A percentile compares a stretch with the other conserved stretches of the same genome.
Conservation (phyloP, 2,329 filamentous ascomycete species). For the Aspergillus proliferans region DNA sequence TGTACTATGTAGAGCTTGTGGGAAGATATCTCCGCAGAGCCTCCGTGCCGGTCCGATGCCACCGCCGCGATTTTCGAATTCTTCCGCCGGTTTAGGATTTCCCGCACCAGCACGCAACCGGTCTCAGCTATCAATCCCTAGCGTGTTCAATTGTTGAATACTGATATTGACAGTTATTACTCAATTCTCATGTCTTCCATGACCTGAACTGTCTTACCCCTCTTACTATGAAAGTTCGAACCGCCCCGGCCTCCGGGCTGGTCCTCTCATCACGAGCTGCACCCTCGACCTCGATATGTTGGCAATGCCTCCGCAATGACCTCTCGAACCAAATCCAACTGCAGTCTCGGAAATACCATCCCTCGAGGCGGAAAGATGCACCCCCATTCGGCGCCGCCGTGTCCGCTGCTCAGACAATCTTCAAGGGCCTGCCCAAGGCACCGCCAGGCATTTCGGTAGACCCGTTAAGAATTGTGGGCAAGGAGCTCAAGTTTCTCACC, state of each 20-base stretch:
- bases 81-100: slow-evolving; percentile 1
- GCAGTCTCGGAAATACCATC: slow-evolving; percentile 35
- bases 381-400: slow-evolving; percentile 41
- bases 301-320: slow-evolving; percentile 36
- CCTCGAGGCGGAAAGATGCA: slow-evolving; percentile 33
- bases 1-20: not conserved
- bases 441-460: slow-evolving; percentile 65
- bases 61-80: slow-evolving; percentile 7
- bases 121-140: not conserved
- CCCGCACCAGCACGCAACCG: not conserved
- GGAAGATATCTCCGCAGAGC: not conserved
- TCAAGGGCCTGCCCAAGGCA: slow-evolving; percentile 38
- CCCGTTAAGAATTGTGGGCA: slow-evolving; percentile 81
- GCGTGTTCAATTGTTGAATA: not conserved
- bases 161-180: not conserved
- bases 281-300: slow-evolving; percentile 31
- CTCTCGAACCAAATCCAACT: slow-evolving; percentile 18
- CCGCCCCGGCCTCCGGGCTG: slow-evolving; percentile 31
- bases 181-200: not conserved
- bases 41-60: slow-evolving; percentile 17
- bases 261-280: slow-evolving; percentile 25
- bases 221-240: slow-evolving; percentile 30
- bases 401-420: slow-evolving; percentile 48
- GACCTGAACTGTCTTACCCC: not conserved
- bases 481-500: slow-evolving; percentile 93